Evolutionary conservation across 495 filamentous ascomycete genomes (phyloP).

Genomic region (Coniosporium apollinis): DNA sequence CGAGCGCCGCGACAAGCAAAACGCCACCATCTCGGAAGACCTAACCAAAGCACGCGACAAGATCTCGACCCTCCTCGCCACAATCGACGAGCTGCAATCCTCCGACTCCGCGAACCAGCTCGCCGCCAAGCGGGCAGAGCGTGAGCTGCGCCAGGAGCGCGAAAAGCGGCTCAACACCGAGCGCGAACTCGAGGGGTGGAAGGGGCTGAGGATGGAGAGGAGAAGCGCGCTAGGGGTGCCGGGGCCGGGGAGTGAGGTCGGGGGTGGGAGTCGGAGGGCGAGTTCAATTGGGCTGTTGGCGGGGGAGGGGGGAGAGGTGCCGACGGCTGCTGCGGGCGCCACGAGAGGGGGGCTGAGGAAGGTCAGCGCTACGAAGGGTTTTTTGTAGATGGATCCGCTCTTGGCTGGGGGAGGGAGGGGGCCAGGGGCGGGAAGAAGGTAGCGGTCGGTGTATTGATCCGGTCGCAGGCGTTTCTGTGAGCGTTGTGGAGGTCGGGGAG

Average conservation of each 20-base stretch:
- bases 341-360: no score
- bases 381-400: constrained; percentile 25
- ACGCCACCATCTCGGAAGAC: constrained; percentile 63
- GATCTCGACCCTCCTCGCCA: constrained; percentile 68
- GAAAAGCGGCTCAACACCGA: constrained; percentile 73
- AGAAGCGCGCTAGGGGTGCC: constrained; percentile 21
- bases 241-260: constrained; percentile 19
- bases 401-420: no score
- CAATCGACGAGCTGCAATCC: constrained; percentile 85
- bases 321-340: no score
- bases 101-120: constrained; percentile 69
- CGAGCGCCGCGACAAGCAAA: constrained; percentile 76
- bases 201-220: constrained; percentile 49
- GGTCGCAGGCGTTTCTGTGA: neutral
- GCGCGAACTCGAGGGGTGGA: constrained; percentile 77
- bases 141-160: constrained; percentile 76
- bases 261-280: constrained; percentile 23
- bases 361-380: constrained; percentile 22
- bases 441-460: neutral
- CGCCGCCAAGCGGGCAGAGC: constrained; percentile 62
- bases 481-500: neutral
- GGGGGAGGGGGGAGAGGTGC: constrained; percentile 17
- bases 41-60: constrained; percentile 71
- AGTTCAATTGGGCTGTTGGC: constrained; percentile 19
- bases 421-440: neutral